Percentiles rank a stretch among this genome's conserved stretches.
Conservation (phyloP, 108 stramenopile species). For the Nitzschia sp. region DNA sequence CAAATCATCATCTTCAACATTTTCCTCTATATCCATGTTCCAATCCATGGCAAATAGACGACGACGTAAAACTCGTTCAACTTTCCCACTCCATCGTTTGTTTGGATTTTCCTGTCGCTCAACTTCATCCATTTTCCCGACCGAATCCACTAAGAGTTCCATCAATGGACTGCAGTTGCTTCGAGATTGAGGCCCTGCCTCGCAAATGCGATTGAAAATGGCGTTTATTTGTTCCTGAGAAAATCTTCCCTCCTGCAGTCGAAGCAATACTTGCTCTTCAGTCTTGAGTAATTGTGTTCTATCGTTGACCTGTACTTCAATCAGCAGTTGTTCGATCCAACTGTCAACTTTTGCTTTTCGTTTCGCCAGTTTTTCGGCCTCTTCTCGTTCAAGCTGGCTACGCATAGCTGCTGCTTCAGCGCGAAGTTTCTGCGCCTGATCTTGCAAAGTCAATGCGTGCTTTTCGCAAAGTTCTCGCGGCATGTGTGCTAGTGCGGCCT, state of each 20-base stretch:
- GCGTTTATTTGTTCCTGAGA: slow-evolving; percentile 65
- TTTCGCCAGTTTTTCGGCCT: slow-evolving; percentile 42
- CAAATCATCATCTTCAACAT: slow-evolving; percentile 14
- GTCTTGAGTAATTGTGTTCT: slow-evolving; percentile 54
- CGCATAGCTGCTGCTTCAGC: slow-evolving; percentile 17
- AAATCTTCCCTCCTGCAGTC: slow-evolving; percentile 56
- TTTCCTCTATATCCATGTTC: slow-evolving; percentile 40
- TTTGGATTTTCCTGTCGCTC: slow-evolving; percentile 80
- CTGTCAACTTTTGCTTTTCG: slow-evolving; percentile 53
- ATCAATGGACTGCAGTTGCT: slow-evolving; percentile 34
- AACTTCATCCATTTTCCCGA: slow-evolving; percentile 63
- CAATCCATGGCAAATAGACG: slow-evolving; percentile 56
- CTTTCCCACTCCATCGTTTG: slow-evolving; percentile 76
- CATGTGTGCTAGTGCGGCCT: background rate
- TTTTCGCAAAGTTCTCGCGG: background rate
- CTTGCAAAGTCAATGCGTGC: slow-evolving; percentile 10
- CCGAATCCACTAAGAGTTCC: slow-evolving; percentile 56
- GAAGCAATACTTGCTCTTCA: slow-evolving; percentile 53
- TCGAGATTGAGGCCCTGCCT: slow-evolving; percentile 28
- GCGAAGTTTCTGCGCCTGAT: slow-evolving; percentile 37
- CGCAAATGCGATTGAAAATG: slow-evolving; percentile 67
- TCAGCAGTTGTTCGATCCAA: slow-evolving; percentile 62
- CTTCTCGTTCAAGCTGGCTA: slow-evolving; percentile 19
- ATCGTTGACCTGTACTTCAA: slow-evolving; percentile 23
- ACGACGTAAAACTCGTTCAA: slow-evolving; percentile 61